Evolutionary conservation across 208 protist species (phyloP).

Genomic region (Leishmania aethiopica): DNA sequence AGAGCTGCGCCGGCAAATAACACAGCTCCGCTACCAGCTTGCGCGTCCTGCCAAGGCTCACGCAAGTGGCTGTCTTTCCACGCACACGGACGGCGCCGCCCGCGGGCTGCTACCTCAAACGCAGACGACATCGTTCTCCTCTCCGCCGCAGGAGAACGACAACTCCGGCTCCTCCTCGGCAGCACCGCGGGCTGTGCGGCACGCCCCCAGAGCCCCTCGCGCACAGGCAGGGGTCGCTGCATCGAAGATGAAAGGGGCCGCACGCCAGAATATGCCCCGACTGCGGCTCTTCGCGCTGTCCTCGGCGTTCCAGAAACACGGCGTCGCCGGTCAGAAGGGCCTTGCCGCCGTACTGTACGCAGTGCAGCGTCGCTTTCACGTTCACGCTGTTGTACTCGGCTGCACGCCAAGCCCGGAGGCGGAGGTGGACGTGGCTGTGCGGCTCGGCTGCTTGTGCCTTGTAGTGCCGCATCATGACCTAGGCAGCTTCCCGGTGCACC

Average conservation of each 20-base stretch:
- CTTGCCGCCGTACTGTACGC: conserved; percentile 9
- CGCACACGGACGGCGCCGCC: background rate
- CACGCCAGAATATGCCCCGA: background rate
- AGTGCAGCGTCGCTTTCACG: conserved; percentile 27
- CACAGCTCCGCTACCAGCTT: conserved; percentile 19
- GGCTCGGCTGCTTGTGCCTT: conserved; percentile 37
- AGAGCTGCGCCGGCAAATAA: conserved; percentile 10
- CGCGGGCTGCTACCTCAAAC: background rate
- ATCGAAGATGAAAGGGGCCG: background rate
- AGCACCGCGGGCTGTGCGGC: background rate
- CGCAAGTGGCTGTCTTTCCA: background rate
- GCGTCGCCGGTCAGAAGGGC: conserved; percentile 12
- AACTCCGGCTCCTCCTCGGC: background rate
- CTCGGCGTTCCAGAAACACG: conserved; percentile 25
- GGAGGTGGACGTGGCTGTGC: conserved; percentile 38
- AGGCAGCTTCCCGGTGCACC: background rate
- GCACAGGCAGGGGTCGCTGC: background rate
- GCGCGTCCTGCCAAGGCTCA: conserved; percentile 2
- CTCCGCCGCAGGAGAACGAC: background rate
- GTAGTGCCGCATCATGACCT: conserved; percentile 18
- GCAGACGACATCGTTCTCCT: too few relatives aligned
- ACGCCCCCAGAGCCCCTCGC: background rate
- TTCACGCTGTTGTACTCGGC: conserved; percentile 38
- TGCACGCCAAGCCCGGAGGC: conserved; percentile 1
- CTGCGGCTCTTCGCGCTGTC: conserved; percentile 48